These are phyloP conservation scores for Claviceps spartinae DNA, from an alignment of 2,329 filamentous ascomycete genomes.

Conservation along the genomic window DNA sequence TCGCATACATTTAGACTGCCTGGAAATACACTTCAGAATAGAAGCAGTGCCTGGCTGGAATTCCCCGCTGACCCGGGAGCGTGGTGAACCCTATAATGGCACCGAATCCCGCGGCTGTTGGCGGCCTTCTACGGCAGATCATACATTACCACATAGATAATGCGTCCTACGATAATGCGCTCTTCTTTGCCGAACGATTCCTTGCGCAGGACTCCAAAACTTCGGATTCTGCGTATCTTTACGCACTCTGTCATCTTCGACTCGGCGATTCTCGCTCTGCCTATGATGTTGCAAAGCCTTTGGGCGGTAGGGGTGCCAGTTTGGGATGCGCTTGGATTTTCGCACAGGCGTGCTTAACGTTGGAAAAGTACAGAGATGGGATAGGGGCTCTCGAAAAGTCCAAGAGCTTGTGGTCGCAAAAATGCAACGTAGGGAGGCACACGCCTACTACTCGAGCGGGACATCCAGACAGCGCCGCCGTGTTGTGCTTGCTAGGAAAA, in stretches of 20 bases:
- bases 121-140: slow-evolving; percentile 42
- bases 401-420: slow-evolving; percentile 59
- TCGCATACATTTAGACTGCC: background rate
- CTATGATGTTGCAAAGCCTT: slow-evolving; percentile 64
- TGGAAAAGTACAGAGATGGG: slow-evolving; percentile 71
- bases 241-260: slow-evolving; percentile 73
- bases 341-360: slow-evolving; percentile 71
- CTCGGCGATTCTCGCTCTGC: slow-evolving; percentile 74
- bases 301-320: slow-evolving; percentile 58
- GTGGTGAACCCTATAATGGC: slow-evolving; percentile 30
- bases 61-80: background rate
- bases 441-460: slow-evolving; percentile 61
- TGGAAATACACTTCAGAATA: background rate
- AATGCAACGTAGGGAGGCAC: slow-evolving; percentile 71
- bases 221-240: slow-evolving; percentile 66
- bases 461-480: slow-evolving; percentile 68
- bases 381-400: slow-evolving; percentile 74
- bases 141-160: slow-evolving; percentile 73
- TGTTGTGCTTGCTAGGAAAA: slow-evolving; percentile 76
- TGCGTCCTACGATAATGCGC: slow-evolving; percentile 73
- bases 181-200: slow-evolving; percentile 84
- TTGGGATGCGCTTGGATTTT: slow-evolving; percentile 84
- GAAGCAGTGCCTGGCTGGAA: background rate
- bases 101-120: slow-evolving; percentile 35
- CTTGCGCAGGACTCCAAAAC: slow-evolving; percentile 72